phyloP scores from a whole-genome alignment of 208 protist genomes.

The Leishmania turanica region DNA sequence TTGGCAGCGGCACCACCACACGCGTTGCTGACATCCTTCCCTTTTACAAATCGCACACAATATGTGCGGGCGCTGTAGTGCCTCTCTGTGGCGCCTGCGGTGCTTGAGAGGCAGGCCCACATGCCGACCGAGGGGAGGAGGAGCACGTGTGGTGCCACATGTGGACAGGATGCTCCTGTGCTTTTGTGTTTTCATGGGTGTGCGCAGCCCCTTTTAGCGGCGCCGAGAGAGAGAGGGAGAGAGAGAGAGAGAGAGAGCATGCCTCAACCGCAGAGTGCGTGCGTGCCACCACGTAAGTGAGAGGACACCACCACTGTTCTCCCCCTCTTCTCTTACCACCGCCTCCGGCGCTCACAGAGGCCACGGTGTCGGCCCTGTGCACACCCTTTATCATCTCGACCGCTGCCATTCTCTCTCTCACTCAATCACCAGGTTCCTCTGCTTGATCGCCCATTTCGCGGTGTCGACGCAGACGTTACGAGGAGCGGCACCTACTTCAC shows the following conservation, averaged over 20 bases:
- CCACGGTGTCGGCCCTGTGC: neutral
- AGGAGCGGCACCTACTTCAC: neutral
- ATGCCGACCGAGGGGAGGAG: neutral
- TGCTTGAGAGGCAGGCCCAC: neutral
- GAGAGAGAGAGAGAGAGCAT: neutral
- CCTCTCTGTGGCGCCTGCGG: neutral
- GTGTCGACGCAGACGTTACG: neutral
- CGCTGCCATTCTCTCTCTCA: neutral
- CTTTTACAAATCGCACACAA: neutral
- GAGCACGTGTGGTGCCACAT: neutral
- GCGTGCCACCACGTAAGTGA: neutral
- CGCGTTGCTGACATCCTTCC: neutral
- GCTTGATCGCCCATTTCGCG: neutral
- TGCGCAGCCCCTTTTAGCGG: neutral
- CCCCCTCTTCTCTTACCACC: neutral
- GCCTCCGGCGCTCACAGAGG: neutral
- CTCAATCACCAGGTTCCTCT: neutral
- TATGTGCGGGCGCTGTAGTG: neutral
- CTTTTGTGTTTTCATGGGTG: neutral
- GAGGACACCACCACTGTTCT: neutral
- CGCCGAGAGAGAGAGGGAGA: neutral
- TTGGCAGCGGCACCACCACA: neutral
- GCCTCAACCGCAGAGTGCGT: neutral
- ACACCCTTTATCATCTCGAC: neutral
- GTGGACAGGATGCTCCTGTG: neutral